Base-by-base conservation (phyloP, 106 monocot genomes). In the Iris macrosiphon region DNA sequence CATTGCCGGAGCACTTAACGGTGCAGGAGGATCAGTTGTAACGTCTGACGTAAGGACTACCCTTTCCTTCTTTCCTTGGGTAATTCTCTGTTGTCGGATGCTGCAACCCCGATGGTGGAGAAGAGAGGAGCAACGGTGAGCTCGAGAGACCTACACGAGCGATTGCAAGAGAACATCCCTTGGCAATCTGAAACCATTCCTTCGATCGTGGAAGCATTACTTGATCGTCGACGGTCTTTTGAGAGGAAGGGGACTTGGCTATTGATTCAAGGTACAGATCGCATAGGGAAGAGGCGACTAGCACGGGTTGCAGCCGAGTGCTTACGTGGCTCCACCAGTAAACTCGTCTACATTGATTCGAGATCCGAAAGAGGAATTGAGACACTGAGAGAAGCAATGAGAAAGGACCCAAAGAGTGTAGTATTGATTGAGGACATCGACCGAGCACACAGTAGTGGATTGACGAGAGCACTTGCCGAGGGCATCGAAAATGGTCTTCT, bases 171-270 rank as follows among this genome's bases (percentile, higher is more conserved):
- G 70, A 87, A 83, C 53, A 72, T 98, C 42, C 83, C 83, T n/a
- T 87, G 96, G 87, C 89, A 98, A 23, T 81, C 75, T 3, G 75
- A 75, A 55, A 19, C 39, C 24, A 65, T 90, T 54, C 47, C 59
- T 38, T 62, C 61, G 19, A 79, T 96, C 38, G 62, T 72, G 7
- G 79, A 82, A 0, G 79, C 85, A 23, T 34, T 96, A 23, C 39
- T 57, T 1, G 83, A 76, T 48, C 4, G 40, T 11, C 60, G 22
- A 42, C 34, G 52, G 1, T 28, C 8, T 8, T 12, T 38, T 7
- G 49, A 45, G 46, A 75, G 40, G 45, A 75, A 65, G 30, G 79
- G 67, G 13, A 37, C 7, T 3, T 86, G 89, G 69, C 22, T 96
- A 14, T 6, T 77, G 32, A 26, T 96, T 14, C 42, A 61, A 68